Evolutionary conservation across 768 basidiomycete genomes (phyloP).

Genomic region (Kwoniella sp.): DNA sequence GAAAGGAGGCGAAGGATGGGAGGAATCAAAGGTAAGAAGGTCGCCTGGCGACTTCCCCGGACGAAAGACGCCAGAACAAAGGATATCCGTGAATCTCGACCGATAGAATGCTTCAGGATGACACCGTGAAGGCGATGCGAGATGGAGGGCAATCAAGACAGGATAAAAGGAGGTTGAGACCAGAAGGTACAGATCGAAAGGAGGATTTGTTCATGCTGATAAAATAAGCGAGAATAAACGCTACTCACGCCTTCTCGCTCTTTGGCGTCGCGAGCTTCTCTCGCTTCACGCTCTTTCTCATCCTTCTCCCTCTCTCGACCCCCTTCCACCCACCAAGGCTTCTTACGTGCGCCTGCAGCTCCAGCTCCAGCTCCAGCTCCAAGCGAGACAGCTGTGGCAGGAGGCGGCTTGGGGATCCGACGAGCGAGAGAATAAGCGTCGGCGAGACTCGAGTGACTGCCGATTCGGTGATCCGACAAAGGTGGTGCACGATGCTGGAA

Average conservation of each 20-base stretch:
- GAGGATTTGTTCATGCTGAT: not conserved
- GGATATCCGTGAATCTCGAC: not conserved
- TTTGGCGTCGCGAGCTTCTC: slow-evolving; percentile 32
- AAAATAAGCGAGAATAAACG: not conserved
- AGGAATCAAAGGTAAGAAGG: not conserved
- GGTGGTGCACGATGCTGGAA: slow-evolving; percentile 22
- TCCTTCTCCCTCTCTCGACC: slow-evolving; percentile 26
- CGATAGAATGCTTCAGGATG: not conserved
- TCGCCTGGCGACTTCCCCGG: slow-evolving; percentile 3
- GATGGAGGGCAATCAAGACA: not conserved
- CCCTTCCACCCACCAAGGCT: slow-evolving; percentile 41
- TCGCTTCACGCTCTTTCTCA: slow-evolving; percentile 25
- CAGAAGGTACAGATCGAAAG: slow-evolving; percentile 15
- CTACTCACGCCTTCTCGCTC: slow-evolving; percentile 45
- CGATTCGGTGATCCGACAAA: slow-evolving; percentile 9
- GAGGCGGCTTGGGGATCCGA: slow-evolving; percentile 14
- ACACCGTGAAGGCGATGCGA: slow-evolving; percentile 12
- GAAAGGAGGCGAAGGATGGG: slow-evolving; percentile 12
- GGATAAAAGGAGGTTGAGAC: slow-evolving; percentile 8
- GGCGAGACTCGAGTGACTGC: not conserved
- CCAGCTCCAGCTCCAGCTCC: slow-evolving; percentile 3
- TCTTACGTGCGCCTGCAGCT: slow-evolving; percentile 24
- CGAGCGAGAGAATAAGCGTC: slow-evolving; percentile 15
- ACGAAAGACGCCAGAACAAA: slow-evolving; percentile 10
- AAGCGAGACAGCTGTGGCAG: not conserved